A percentile compares a stretch with the other conserved stretches of the same genome.
Evolutionary conservation across 257 asterid genomes (phyloP).

Genomic region (Rhazya stricta): DNA sequence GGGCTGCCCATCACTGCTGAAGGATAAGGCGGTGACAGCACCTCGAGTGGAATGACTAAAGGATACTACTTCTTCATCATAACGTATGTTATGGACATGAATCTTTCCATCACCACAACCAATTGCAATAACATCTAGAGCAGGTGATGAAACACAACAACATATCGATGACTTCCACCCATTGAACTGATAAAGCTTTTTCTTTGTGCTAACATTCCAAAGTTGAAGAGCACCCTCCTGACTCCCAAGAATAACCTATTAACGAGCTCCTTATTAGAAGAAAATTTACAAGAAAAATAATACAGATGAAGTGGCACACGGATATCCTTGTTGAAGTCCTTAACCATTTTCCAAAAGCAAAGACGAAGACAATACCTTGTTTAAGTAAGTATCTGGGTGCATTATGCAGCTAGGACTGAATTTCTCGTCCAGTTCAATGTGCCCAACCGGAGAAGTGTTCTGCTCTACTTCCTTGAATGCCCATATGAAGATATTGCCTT

Average conservation of each 20-base stretch:
- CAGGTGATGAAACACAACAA: slow-evolving; percentile 89
- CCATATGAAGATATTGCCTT: slow-evolving; percentile 80
- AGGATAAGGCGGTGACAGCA: slow-evolving; percentile 78
- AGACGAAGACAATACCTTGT: slow-evolving; percentile 51
- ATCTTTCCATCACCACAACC: slow-evolving; percentile 90
- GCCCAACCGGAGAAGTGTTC: slow-evolving; percentile 61
- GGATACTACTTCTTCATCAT: slow-evolving; percentile 70
- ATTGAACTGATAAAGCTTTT: slow-evolving; percentile 65
- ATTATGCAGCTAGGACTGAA: slow-evolving; percentile 83
- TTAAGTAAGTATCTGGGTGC: slow-evolving; percentile 94
- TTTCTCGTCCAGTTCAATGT: slow-evolving; percentile 50
- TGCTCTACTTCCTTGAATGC: slow-evolving; percentile 63
- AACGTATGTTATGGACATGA: slow-evolving; percentile 74
- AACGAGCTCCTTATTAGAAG: slow-evolving; percentile 22
- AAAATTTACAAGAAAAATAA: not conserved
- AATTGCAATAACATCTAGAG: slow-evolving; percentile 80
- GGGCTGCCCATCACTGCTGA: slow-evolving; percentile 89
- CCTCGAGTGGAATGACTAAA: slow-evolving; percentile 78
- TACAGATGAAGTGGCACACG: not conserved
- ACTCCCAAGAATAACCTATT: slow-evolving; percentile 75
- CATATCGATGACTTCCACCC: slow-evolving; percentile 67
- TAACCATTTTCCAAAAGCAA: not conserved
- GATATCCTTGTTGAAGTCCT: not conserved
- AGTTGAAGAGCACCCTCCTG: slow-evolving; percentile 79
- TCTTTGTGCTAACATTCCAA: slow-evolving; percentile 89